phyloP scores from a whole-genome alignment of 2,329 filamentous ascomycete genomes.

The Aaosphaeria pasadenensis region DNA sequence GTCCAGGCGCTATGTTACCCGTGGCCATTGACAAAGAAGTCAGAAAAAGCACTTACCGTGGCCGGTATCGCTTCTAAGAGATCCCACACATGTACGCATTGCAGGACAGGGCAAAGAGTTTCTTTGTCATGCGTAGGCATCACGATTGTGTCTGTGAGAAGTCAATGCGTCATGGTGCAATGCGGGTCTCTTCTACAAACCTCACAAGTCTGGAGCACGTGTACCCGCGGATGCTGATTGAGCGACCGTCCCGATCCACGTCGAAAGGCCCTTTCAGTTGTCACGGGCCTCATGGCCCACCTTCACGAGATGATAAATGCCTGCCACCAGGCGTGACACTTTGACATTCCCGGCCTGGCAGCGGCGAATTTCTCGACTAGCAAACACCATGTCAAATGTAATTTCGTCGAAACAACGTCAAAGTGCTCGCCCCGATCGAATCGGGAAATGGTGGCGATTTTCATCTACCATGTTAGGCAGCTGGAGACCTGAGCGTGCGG shows the following conservation, averaged over 20 bases:
- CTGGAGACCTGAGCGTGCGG: constrained; percentile 12
- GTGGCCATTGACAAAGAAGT: no score
- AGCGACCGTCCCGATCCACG: constrained; percentile 1
- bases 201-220: no score
- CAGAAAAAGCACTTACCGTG: no score
- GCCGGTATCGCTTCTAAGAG: no score
- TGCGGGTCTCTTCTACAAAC: no score
- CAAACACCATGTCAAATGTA: constrained; percentile 10
- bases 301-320: constrained; percentile 3
- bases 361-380: constrained; percentile 10
- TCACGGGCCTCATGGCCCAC: background rate
- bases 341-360: constrained; percentile 7
- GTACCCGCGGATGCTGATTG: no score
- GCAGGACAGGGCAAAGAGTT: no score
- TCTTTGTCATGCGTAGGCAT: no score
- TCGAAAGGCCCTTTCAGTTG: constrained; percentile 1
- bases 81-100: no score
- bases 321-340: constrained; percentile 9
- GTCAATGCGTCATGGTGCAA: no score
- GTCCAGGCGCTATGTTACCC: no score
- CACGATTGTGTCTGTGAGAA: no score
- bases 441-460: constrained; percentile 17
- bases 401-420: constrained; percentile 24
- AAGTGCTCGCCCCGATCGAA: constrained; percentile 17
- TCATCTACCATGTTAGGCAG: constrained; percentile 24